These are phyloP conservation scores for Penicillium hordei DNA, from an alignment of 2,329 filamentous ascomycete genomes.

Conservation along the genomic window DNA sequence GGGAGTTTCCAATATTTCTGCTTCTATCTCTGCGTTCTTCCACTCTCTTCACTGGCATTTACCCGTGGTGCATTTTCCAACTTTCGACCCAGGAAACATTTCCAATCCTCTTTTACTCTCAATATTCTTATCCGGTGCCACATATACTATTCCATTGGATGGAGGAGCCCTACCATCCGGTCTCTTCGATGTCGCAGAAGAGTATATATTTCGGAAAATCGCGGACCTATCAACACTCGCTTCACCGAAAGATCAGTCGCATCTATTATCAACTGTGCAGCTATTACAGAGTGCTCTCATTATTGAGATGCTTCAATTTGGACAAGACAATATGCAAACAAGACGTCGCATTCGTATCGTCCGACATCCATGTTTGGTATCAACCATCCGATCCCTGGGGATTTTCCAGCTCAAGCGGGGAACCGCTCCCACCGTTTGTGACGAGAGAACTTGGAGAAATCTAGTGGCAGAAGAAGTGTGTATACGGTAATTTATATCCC, in stretches of 20 bases:
- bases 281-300: slow-evolving; percentile 32
- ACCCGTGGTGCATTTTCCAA: slow-evolving; percentile 34
- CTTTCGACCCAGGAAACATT: slow-evolving; percentile 29
- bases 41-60: slow-evolving; percentile 36
- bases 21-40: slow-evolving; percentile 32
- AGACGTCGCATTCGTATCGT: slow-evolving; percentile 35
- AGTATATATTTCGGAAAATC: slow-evolving; percentile 32
- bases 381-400: slow-evolving; percentile 30
- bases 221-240: slow-evolving; percentile 18
- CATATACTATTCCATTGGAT: slow-evolving; percentile 26
- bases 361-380: slow-evolving; percentile 33
- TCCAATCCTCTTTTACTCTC: slow-evolving; percentile 29
- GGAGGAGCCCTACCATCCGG: slow-evolving; percentile 18
- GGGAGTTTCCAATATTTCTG: slow-evolving; percentile 27
- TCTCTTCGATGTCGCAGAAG: slow-evolving; percentile 32
- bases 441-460: slow-evolving; percentile 25
- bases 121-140: slow-evolving; percentile 31
- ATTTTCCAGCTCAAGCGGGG: slow-evolving; percentile 28
- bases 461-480: slow-evolving; percentile 30
- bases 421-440: slow-evolving; percentile 12
- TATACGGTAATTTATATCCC: slow-evolving; percentile 19
- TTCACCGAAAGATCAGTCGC: slow-evolving; percentile 10
- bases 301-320: slow-evolving; percentile 36
- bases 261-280: slow-evolving; percentile 21
- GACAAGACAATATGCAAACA: slow-evolving; percentile 28